These are phyloP conservation scores for Tricholoma saponaceum DNA, from an alignment of 768 basidiomycete genomes.

Conservation along the genomic window DNA sequence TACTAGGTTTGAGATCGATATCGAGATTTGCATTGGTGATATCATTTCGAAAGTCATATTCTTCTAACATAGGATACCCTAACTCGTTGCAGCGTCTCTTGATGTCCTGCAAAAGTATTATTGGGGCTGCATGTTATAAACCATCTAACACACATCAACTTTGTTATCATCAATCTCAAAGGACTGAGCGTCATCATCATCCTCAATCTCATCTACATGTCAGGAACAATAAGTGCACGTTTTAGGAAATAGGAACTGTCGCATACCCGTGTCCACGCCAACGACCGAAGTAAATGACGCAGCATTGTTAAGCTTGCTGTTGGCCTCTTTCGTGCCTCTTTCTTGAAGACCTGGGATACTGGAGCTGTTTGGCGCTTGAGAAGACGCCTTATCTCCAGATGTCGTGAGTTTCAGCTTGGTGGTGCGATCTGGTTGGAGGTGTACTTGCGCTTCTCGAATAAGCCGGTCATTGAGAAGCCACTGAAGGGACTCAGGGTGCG, in stretches of 20 bases:
- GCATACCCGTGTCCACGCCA: background rate
- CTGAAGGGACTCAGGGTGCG: no score
- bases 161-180: background rate
- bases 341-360: background rate
- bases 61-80: background rate
- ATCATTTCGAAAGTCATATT: background rate
- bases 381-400: no score
- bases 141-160: background rate
- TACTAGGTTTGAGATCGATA: background rate
- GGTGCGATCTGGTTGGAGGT: no score
- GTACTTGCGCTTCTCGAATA: no score
- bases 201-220: background rate
- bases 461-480: no score
- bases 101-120: background rate
- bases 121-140: no score
- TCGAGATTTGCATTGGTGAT: background rate
- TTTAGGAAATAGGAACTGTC: background rate
- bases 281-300: background rate
- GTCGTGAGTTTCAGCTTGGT: no score
- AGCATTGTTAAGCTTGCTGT: background rate
- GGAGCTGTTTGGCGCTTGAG: no score
- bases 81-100: background rate
- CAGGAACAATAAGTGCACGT: background rate
- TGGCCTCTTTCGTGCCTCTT: background rate
- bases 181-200: no score